Conservation (phyloP, 352 stramenopile species). For the Globisporangium viniferum region DNA sequence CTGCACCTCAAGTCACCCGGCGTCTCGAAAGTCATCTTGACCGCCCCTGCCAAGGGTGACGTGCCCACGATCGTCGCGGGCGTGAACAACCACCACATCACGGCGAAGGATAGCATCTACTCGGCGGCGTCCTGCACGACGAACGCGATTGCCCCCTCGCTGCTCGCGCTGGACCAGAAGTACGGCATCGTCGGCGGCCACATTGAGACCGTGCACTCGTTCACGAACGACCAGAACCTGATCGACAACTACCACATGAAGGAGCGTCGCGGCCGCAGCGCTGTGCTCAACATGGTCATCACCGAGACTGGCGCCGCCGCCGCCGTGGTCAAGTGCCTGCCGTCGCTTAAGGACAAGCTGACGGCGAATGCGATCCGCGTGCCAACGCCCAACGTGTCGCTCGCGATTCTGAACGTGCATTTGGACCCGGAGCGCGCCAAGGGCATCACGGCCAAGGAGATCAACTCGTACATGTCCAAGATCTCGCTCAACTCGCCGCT, state of each 20-base stretch:
- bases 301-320: constrained; percentile 81
- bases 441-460: constrained; percentile 58
- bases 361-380: constrained; percentile 99
- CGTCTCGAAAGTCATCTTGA: constrained; percentile 80
- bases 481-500: constrained; percentile 80
- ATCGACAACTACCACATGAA: constrained; percentile 90
- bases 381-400: constrained; percentile 97
- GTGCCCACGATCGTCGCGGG: constrained; percentile 77
- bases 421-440: constrained; percentile 78
- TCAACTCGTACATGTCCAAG: constrained; percentile 80
- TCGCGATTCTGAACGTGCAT: constrained; percentile 95
- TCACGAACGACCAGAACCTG: constrained; percentile 89
- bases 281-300: constrained; percentile 89
- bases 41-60: constrained; percentile 68
- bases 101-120: constrained; percentile 56
- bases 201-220: constrained; percentile 89
- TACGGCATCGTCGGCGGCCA: constrained; percentile 79
- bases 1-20: constrained; percentile 77
- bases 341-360: constrained; percentile 95
- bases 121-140: constrained; percentile 83
- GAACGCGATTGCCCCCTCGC: constrained; percentile 78
- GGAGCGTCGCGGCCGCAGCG: constrained; percentile 79
- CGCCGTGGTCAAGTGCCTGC: constrained; percentile 88
- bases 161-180: constrained; percentile 77
- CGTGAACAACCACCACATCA: constrained; percentile 76